Conservation (phyloP, 2,329 filamentous ascomycete species). For the Fusarium albosuccineum region DNA sequence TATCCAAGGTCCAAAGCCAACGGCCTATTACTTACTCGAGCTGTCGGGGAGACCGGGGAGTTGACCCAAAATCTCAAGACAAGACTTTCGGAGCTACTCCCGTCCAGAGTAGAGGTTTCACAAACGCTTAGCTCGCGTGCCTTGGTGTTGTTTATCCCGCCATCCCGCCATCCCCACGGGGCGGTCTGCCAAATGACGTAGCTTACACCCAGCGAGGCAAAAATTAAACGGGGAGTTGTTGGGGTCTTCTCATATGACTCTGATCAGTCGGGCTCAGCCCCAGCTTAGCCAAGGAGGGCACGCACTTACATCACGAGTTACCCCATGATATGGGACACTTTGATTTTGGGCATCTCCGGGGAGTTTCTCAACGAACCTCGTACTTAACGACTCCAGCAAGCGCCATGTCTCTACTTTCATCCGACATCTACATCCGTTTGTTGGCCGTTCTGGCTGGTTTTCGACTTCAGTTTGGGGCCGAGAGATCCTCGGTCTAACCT, state of each 20-base stretch:
- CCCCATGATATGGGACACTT: background rate
- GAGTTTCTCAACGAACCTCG: background rate
- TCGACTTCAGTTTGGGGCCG: no score
- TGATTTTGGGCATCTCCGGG: background rate
- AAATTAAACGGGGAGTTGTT: background rate
- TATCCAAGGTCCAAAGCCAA: background rate
- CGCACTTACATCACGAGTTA: background rate
- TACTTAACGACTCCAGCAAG: background rate
- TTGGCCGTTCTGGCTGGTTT: background rate
- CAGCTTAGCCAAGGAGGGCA: background rate
- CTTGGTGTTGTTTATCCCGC: background rate
- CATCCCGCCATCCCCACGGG: background rate
- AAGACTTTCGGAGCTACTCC: background rate
- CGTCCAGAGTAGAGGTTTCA: background rate
- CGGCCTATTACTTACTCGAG: background rate
- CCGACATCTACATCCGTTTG: background rate
- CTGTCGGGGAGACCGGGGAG: background rate
- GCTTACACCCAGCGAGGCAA: background rate
- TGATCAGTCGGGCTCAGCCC: background rate
- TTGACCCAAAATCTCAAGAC: background rate
- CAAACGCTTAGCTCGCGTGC: background rate
- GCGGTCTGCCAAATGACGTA: background rate
- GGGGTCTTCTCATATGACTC: background rate
- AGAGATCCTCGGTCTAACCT: background rate
- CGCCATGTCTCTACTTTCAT: background rate